Base-by-base conservation (phyloP, 176 grass and related monocot species). In the Carex pumila region DNA sequence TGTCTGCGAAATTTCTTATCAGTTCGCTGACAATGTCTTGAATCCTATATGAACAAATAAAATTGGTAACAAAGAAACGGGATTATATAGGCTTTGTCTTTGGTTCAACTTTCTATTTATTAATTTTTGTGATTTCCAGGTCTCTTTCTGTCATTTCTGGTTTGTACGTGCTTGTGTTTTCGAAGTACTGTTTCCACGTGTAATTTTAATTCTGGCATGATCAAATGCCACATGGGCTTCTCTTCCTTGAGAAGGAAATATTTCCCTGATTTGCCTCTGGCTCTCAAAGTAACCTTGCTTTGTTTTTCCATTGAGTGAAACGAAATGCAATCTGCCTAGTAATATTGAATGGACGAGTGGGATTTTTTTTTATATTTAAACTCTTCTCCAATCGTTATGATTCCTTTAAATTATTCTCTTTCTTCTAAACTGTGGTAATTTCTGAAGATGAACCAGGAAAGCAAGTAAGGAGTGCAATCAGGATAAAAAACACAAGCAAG, bases 401-500 rank as follows among this genome's bases (percentile, higher is more conserved):
- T 37, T 81, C 32, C 62, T 19, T 62, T 57, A 17, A 43, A 64
- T 81, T 63, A 8, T 8, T 81, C 4, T 31, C 58, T 65, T 65
- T 67, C 6, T 18, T 65, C 80, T 82, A 31, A 65, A 65, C 54
- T 82, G 41, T 82, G 57, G 54, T 67, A 19, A 49, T 67, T 83
- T 67, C 14, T 89, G 71, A 88, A 99, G 96, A 99, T 90, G 91
- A 99, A 92, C 91, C 93, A 84, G 96, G 96, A 45, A 95, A 99
- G 82, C 93, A 95, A 89, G 96, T 91, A 45, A 99, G 62, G 80
- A 99, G 96, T 21, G 96, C 93, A 47, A 85, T 99, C 74, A 91
- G 85, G 92, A 99, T 95, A 88, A 99, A 99, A 84, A 99, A 99
- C 83, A 92, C 89, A 77, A 95, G 93, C 93, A 99, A 99, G 67